Conservation (phyloP, 1,139 yeast species). For the Arxiozyma heterogenica region DNA sequence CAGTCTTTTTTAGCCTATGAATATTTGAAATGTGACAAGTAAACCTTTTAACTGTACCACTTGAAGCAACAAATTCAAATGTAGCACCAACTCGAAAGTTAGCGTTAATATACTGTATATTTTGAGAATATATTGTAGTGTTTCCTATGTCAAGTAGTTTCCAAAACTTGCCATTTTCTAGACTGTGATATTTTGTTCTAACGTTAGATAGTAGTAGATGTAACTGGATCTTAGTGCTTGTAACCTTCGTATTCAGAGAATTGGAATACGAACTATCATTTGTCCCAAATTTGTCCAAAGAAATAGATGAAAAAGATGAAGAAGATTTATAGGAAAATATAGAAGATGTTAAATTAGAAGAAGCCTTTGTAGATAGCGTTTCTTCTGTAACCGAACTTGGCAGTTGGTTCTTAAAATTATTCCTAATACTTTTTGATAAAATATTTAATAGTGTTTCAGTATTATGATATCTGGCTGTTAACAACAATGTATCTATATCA, state of each 20-base stretch:
- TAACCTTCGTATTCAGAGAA: background rate
- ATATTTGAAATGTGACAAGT: slow-evolving; percentile 12
- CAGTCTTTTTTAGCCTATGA: slow-evolving; percentile 24
- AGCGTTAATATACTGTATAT: slow-evolving; percentile 9
- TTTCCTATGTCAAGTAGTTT: slow-evolving; percentile 3
- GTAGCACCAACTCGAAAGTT: slow-evolving; percentile 11
- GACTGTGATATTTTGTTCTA: slow-evolving; percentile 8
- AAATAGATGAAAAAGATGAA: background rate
- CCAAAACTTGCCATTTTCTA: slow-evolving; percentile 8
- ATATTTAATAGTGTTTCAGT: slow-evolving; percentile 17
- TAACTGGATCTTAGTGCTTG: background rate
- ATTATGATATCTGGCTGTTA: slow-evolving; percentile 19
- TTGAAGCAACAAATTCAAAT: slow-evolving; percentile 10
- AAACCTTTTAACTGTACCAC: background rate
- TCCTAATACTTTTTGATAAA: slow-evolving; percentile 18
- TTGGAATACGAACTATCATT: background rate
- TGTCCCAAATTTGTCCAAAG: background rate
- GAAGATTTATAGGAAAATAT: slow-evolving; percentile 3
- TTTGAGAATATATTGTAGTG: slow-evolving; percentile 16
- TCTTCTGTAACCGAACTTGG: slow-evolving; percentile 14
- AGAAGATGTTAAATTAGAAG: slow-evolving; percentile 8
- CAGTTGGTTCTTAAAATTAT: slow-evolving; percentile 10
- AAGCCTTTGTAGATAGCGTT: slow-evolving; percentile 9
- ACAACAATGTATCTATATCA: background rate
- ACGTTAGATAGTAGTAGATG: slow-evolving; percentile 6